Conservation (phyloP, 805 yeast genomes). For the Hemisphaericaspora nanyangensis region DNA sequence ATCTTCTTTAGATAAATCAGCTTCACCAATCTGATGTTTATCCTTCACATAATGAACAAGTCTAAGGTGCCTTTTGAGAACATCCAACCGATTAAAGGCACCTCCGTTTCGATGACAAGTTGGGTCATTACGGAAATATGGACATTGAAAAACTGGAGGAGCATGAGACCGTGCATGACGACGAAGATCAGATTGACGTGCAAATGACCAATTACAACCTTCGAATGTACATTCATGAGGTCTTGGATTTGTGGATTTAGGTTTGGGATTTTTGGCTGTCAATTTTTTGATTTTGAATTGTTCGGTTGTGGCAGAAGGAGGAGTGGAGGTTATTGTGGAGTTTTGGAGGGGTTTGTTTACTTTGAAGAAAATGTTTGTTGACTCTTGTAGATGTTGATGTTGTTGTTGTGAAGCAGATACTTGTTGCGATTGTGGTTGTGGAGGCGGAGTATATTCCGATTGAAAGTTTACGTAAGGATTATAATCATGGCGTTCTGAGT, state of each 20-base stretch:
- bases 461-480: not conserved
- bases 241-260: conserved; percentile 12
- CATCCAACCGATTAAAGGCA: conserved; percentile 69
- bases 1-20: conserved; percentile 34
- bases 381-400: not conserved
- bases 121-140: conserved; percentile 65
- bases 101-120: conserved; percentile 78
- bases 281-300: conserved; percentile 1
- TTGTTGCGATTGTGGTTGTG: not conserved
- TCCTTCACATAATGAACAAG: conserved; percentile 64
- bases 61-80: conserved; percentile 65
- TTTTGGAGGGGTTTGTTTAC: not conserved
- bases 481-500: not conserved
- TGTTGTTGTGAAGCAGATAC: no score
- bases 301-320: not conserved
- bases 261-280: conserved; percentile 3
- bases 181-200: conserved; percentile 63
- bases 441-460: not conserved
- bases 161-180: conserved; percentile 66
- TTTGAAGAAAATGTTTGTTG: not conserved
- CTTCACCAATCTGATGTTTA: conserved; percentile 17
- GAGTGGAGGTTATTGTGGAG: not conserved
- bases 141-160: conserved; percentile 66
- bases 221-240: conserved; percentile 39
- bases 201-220: conserved; percentile 66